phyloP scores from a whole-genome alignment of 2,329 filamentous ascomycete species.

The Cladosporium sp. region DNA sequence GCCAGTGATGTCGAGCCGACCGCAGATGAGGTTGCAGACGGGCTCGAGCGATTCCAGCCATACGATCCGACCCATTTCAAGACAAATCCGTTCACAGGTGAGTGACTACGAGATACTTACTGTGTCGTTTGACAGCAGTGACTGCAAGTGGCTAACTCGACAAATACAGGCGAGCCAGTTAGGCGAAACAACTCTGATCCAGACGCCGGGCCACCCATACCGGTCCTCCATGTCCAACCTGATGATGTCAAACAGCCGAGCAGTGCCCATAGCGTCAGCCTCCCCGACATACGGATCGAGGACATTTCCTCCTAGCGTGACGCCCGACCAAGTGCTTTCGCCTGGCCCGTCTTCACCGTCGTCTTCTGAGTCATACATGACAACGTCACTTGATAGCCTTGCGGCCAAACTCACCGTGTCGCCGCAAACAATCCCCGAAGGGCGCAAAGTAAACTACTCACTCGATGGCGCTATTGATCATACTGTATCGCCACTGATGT shows the following conservation, averaged over 20 bases:
- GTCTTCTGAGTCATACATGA: slow-evolving; percentile 27
- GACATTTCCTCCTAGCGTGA: slow-evolving; percentile 30
- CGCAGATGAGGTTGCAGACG: slow-evolving; percentile 33
- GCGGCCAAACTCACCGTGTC: slow-evolving; percentile 31
- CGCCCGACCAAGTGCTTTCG: slow-evolving; percentile 5
- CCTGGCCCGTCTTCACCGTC: slow-evolving; percentile 26
- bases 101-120: slow-evolving; percentile 16
- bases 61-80: slow-evolving; percentile 31
- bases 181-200: slow-evolving; percentile 26
- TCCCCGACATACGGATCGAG: slow-evolving; percentile 38
- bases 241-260: slow-evolving; percentile 26
- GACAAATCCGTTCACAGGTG: slow-evolving; percentile 36
- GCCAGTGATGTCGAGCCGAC: slow-evolving; percentile 30
- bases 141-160: slow-evolving; percentile 21
- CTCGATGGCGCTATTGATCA: slow-evolving; percentile 11
- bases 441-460: slow-evolving; percentile 28
- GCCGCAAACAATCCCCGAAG: slow-evolving; percentile 36
- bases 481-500: slow-evolving; percentile 27
- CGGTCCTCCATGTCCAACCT: slow-evolving; percentile 23
- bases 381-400: slow-evolving; percentile 34
- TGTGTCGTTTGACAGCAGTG: background rate
- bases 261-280: slow-evolving; percentile 23
- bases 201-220: slow-evolving; percentile 16
- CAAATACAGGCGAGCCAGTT: slow-evolving; percentile 28
- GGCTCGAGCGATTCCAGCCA: slow-evolving; percentile 22